Percentiles rank a stretch among this genome's conserved stretches.
Conservation (phyloP, 129 eudicot species). For the Artemisia argyi region DNA sequence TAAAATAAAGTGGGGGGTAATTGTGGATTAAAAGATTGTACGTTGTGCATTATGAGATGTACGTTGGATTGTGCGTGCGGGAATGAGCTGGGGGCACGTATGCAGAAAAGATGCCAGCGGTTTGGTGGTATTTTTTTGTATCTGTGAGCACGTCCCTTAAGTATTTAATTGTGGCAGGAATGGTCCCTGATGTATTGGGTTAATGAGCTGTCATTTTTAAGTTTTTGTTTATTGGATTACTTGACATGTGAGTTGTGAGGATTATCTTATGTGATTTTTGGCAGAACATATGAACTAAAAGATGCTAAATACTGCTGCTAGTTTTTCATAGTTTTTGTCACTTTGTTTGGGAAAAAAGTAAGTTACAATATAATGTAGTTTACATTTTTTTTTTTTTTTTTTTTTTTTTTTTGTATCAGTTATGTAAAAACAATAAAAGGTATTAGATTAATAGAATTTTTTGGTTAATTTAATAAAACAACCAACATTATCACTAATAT, state of each 20-base stretch:
- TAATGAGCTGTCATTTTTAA: background rate
- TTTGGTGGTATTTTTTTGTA: constrained; percentile 17
- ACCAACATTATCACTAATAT: too few relatives aligned
- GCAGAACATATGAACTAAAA: too few relatives aligned
- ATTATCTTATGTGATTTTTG: too few relatives aligned
- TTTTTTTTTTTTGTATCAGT: too few relatives aligned
- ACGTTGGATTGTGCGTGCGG: constrained; percentile 35
- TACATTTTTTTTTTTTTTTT: too few relatives aligned
- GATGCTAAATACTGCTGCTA: too few relatives aligned
- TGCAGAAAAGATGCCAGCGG: constrained; percentile 43
- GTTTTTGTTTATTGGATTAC: background rate
- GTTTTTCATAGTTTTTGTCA: background rate
- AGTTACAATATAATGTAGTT: too few relatives aligned
- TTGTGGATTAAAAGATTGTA: background rate
- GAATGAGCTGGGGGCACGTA: constrained; percentile 76
- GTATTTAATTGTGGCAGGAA: background rate
- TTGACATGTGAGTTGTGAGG: background rate
- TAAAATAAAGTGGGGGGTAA: background rate
- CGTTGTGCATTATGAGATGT: background rate
- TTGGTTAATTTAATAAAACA: too few relatives aligned
- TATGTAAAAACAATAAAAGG: too few relatives aligned
- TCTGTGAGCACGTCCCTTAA: constrained; percentile 1
- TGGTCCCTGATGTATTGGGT: constrained; percentile 11
- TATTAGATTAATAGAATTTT: too few relatives aligned
- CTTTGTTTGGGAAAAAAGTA: too few relatives aligned